phyloP scores from a whole-genome alignment of 768 basidiomycete genomes.

The Psilocybe sp. region DNA sequence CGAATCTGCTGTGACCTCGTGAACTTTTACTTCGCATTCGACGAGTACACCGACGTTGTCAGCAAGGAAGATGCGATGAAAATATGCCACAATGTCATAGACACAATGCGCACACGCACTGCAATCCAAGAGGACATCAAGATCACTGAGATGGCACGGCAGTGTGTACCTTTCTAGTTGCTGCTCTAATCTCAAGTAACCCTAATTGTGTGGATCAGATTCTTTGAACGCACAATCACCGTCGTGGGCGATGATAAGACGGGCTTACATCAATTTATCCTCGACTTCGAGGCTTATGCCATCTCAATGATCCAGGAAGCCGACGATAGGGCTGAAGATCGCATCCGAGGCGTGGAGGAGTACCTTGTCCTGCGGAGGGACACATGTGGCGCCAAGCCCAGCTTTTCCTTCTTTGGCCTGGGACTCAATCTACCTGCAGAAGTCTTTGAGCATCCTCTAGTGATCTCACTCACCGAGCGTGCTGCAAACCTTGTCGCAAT shows the following conservation, averaged over 20 bases:
- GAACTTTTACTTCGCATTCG: slow-evolving; percentile 47
- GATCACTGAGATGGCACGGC: slow-evolving; percentile 35
- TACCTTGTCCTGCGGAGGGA: slow-evolving; percentile 41
- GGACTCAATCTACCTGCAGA: slow-evolving; percentile 37
- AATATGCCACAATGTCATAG: slow-evolving; percentile 34
- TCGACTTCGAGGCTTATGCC: slow-evolving; percentile 25
- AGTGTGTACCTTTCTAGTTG: slow-evolving; percentile 29
- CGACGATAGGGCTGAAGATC: slow-evolving; percentile 30
- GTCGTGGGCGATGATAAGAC: slow-evolving; percentile 14
- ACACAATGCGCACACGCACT: slow-evolving; percentile 25
- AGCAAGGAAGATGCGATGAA: slow-evolving; percentile 25
- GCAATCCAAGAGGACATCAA: slow-evolving; percentile 18
- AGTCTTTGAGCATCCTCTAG: slow-evolving; percentile 35
- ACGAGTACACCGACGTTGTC: slow-evolving; percentile 46
- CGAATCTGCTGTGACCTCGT: slow-evolving; percentile 40
- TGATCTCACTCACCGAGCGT: slow-evolving; percentile 26
- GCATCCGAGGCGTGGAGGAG: slow-evolving; percentile 35
- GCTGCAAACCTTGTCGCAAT: slow-evolving; percentile 35
- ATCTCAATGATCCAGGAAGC: slow-evolving; percentile 42
- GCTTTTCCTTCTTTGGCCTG: slow-evolving; percentile 36
- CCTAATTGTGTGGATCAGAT: slow-evolving; percentile 24
- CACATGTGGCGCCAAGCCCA: slow-evolving; percentile 39
- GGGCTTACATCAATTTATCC: slow-evolving; percentile 14
- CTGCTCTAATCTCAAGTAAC: not conserved
- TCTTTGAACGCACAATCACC: slow-evolving; percentile 14